These are phyloP conservation scores for Orbilia brochopaga DNA, from an alignment of 2,329 filamentous ascomycete species.

Conservation along the genomic window DNA sequence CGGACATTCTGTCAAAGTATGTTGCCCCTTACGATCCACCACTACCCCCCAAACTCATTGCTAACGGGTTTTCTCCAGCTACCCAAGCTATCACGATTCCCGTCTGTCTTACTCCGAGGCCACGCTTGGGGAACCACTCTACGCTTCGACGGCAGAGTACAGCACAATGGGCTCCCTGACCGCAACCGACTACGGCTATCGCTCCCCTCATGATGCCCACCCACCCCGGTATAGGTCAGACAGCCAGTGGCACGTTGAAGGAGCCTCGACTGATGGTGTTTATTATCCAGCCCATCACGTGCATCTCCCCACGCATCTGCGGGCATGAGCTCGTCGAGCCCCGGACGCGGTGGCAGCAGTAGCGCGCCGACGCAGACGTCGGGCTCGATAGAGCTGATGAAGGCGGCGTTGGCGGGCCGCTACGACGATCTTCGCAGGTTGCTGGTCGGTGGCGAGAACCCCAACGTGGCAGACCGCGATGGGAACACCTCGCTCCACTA, in stretches of 20 bases:
- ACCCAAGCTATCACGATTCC: conserved; percentile 36
- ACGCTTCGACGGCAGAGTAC: conserved; percentile 38
- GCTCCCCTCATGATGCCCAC: conserved; percentile 43
- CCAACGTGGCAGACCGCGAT: conserved; percentile 45
- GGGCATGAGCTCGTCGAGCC: conserved; percentile 22
- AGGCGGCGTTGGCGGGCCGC: conserved; percentile 40
- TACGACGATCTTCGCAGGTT: conserved; percentile 40
- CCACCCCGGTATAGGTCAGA: conserved; percentile 50
- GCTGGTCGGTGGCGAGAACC: conserved; percentile 32
- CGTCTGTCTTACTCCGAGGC: conserved; percentile 46
- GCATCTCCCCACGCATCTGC: conserved; percentile 48
- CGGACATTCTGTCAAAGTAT: conserved; percentile 46
- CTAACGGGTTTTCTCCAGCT: conserved; percentile 27
- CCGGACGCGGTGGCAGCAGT: too few relatives aligned
- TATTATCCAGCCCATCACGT: conserved; percentile 51
- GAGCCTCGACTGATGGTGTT: conserved; percentile 50
- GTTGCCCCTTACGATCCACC: conserved; percentile 15
- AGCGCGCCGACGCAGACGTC: conserved; percentile 20
- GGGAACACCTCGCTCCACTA: conserved; percentile 49
- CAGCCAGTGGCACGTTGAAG: conserved; percentile 50
- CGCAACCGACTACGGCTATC: conserved; percentile 44
- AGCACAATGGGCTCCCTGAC: conserved; percentile 49
- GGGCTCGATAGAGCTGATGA: conserved; percentile 47
- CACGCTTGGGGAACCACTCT: conserved; percentile 44
- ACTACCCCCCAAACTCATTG: conserved; percentile 22